phyloP scores from a whole-genome alignment of 768 basidiomycete genomes.

The Serendipita sp. region DNA sequence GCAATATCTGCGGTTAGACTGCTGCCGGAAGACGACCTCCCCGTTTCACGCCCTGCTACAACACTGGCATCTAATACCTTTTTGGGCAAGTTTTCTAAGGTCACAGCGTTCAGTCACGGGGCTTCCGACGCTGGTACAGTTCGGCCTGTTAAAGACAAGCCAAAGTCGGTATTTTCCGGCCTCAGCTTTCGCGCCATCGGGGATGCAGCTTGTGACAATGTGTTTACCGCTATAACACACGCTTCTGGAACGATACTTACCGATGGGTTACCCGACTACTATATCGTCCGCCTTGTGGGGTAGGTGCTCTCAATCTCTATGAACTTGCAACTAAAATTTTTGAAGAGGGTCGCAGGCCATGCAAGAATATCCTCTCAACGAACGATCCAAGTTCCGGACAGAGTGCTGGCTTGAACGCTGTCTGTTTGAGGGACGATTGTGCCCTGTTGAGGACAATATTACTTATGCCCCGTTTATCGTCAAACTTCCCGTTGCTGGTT shows the following conservation, averaged over 20 bases:
- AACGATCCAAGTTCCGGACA: constrained; percentile 32
- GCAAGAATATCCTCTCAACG: neutral
- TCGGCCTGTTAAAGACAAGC: neutral
- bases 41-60: neutral
- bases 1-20: neutral
- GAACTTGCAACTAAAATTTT: neutral
- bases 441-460: constrained; percentile 47
- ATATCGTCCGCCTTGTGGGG: neutral
- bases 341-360: neutral
- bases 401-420: constrained; percentile 92
- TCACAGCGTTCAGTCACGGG: neutral
- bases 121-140: neutral
- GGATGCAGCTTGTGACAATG: neutral
- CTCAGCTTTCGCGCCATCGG: constrained; percentile 4
- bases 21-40: neutral
- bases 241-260: neutral
- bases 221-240: neutral
- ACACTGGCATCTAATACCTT: neutral
- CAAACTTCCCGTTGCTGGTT: constrained; percentile 43
- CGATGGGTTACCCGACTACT: neutral
- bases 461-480: constrained; percentile 52
- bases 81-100: neutral
- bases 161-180: neutral
- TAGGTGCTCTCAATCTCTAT: constrained; percentile 4
- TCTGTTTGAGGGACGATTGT: constrained; percentile 57